phyloP scores from a whole-genome alignment of 108 stramenopile species.

The Aurantiochytrium sp. region DNA sequence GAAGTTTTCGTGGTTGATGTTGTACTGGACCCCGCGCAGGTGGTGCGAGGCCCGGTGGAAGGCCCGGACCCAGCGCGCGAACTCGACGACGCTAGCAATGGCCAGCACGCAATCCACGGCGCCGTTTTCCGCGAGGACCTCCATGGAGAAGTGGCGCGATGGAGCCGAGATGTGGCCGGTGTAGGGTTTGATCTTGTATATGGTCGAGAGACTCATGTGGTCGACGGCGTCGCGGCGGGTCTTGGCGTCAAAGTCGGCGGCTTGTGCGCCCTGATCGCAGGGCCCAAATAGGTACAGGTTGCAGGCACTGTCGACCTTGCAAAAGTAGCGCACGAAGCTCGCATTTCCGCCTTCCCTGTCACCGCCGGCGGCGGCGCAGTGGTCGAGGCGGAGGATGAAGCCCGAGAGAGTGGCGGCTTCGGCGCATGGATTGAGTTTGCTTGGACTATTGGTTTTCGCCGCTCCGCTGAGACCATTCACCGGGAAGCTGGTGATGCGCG shows the following conservation, averaged over 20 bases:
- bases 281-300: not conserved
- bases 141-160: not conserved
- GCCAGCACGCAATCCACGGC: not conserved
- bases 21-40: not conserved
- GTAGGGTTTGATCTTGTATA: not conserved
- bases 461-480: not conserved
- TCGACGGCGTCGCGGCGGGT: not conserved
- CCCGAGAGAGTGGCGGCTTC: too few relatives aligned
- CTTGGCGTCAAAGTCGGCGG: not conserved
- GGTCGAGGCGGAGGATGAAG: too few relatives aligned
- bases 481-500: not conserved
- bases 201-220: not conserved
- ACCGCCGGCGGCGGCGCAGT: too few relatives aligned
- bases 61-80: not conserved
- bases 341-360: not conserved
- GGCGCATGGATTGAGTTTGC: too few relatives aligned
- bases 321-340: not conserved
- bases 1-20: slow-evolving; percentile 2
- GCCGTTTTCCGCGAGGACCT: not conserved
- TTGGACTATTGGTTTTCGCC: not conserved
- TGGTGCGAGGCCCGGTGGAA: not conserved
- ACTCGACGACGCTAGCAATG: not conserved
- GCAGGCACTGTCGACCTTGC: not conserved
- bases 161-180: not conserved
- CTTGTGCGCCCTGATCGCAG: not conserved